Conservation (phyloP, 208 protist species). For the Trypanosoma scelopori region DNA sequence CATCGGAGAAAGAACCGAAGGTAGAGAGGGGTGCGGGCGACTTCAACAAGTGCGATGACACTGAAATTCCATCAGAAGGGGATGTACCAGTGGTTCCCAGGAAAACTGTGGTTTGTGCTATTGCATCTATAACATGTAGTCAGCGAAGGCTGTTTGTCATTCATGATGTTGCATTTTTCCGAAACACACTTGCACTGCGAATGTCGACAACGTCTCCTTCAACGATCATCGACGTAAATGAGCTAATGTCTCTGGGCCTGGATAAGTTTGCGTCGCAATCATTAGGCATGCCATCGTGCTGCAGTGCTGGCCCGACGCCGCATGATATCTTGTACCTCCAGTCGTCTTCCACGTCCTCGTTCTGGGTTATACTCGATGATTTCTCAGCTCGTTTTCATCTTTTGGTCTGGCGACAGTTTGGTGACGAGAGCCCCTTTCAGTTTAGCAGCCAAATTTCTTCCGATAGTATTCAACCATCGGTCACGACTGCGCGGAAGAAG, state of each 20-base stretch:
- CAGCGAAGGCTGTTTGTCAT: constrained; percentile 65
- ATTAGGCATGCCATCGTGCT: constrained; percentile 8
- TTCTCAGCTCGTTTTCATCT: constrained; percentile 56
- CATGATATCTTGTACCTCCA: too few relatives aligned
- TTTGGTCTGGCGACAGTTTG: constrained; percentile 59
- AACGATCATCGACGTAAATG: constrained; percentile 25
- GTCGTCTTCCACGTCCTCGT: not conserved
- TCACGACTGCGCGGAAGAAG: constrained; percentile 10
- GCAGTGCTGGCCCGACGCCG: too few relatives aligned
- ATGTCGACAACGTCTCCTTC: constrained; percentile 61
- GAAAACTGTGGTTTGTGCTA: constrained; percentile 7
- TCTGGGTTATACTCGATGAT: constrained; percentile 83
- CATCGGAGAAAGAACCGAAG: too few relatives aligned
- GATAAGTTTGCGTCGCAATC: constrained; percentile 52
- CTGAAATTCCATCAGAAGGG: not conserved
- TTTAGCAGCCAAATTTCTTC: constrained; percentile 23
- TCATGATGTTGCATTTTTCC: constrained; percentile 55
- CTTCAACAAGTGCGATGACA: too few relatives aligned
- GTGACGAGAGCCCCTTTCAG: constrained; percentile 26
- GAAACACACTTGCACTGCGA: constrained; percentile 67
- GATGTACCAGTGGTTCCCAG: not conserved
- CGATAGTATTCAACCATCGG: not conserved
- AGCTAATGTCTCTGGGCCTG: constrained; percentile 30
- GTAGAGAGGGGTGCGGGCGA: too few relatives aligned
- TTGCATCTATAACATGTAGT: not conserved